These are phyloP conservation scores for Atalantia buxifolia DNA, from an alignment of 345 rosid species.

Conservation along the genomic window DNA sequence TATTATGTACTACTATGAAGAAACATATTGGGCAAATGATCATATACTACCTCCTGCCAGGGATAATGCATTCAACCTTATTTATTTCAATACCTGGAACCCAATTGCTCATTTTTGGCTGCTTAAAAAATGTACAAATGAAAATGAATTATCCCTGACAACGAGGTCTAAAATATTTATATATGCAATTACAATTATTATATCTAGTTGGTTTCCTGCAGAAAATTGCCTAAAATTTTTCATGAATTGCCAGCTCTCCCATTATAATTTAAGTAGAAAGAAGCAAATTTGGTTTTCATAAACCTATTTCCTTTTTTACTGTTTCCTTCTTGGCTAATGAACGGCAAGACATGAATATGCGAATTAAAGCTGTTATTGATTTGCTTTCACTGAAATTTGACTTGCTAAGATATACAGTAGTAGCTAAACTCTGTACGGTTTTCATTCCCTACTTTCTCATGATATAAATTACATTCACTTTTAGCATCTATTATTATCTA, in stretches of 20 bases:
- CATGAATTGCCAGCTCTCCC: not conserved
- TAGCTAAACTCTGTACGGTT: not conserved
- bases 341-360: not conserved
- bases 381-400: not conserved
- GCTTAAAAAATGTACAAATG: too few species aligned
- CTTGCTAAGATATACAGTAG: not conserved
- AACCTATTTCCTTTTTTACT: not conserved
- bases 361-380: not conserved
- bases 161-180: not conserved
- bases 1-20: not conserved
- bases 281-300: not conserved
- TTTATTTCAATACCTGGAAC: not conserved
- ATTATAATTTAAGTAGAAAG: not conserved
- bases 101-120: not conserved
- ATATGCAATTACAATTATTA: not conserved
- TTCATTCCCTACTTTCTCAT: not conserved
- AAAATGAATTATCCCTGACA: too few species aligned
- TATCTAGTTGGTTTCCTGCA: not conserved
- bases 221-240: not conserved
- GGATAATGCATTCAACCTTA: not conserved
- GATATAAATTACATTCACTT: not conserved
- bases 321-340: not conserved
- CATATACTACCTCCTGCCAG: not conserved
- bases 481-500: not conserved
- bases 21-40: not conserved